Percentiles rank a stretch among this genome's conserved stretches.
These are phyloP conservation scores for Mycena metata DNA, from an alignment of 768 basidiomycete genomes.

Conservation along the genomic window DNA sequence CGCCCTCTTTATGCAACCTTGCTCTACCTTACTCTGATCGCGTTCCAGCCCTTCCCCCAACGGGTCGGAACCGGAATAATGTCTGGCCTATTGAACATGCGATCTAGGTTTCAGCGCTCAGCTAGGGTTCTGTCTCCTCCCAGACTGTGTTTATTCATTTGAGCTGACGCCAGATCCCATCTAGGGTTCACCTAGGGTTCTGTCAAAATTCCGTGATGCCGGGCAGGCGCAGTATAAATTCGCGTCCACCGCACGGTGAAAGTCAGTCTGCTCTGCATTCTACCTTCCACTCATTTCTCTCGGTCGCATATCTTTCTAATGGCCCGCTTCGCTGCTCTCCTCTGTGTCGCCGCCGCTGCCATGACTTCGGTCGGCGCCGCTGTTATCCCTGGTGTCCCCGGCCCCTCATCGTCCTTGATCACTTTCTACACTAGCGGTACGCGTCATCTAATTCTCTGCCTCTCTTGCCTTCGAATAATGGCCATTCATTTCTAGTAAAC, in stretches of 20 bases:
- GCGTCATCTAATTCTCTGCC: background rate
- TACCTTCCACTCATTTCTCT: background rate
- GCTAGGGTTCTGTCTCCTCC: too few species aligned
- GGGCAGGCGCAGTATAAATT: background rate
- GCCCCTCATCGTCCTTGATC: background rate
- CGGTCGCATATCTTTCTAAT: background rate
- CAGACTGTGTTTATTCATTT: too few species aligned
- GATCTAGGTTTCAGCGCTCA: too few species aligned
- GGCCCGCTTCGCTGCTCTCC: constrained; percentile 4
- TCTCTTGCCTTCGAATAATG: background rate
- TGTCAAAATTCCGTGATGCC: too few species aligned
- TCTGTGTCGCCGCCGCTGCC: constrained; percentile 4
- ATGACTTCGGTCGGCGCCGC: constrained; percentile 6
- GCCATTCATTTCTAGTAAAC: background rate
- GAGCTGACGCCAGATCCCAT: too few species aligned
- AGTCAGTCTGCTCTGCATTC: constrained; percentile 6
- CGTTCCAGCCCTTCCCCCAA: too few species aligned
- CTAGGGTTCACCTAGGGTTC: too few species aligned
- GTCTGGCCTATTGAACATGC: too few species aligned
- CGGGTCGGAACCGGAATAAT: too few species aligned
- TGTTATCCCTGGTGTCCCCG: constrained; percentile 11
- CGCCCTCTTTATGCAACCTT: too few species aligned
- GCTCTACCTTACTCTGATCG: too few species aligned
- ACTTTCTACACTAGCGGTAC: constrained; percentile 10
- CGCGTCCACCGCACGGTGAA: background rate